Percentiles rank a stretch among this genome's conserved stretches.
phyloP scores from a whole-genome alignment of 768 basidiomycete genomes.

The Naganishia friedmannii region DNA sequence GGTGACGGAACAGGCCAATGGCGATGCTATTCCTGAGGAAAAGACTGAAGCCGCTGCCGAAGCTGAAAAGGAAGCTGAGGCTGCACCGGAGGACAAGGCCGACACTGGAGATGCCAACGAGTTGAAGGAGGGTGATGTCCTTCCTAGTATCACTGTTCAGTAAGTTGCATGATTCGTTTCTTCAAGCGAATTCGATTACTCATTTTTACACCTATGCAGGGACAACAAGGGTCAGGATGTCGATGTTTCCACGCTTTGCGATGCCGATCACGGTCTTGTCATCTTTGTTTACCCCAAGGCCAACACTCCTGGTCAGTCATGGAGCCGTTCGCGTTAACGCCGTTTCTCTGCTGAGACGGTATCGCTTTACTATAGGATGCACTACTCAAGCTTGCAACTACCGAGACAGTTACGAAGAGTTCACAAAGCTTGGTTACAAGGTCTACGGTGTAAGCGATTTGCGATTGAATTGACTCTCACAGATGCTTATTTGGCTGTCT shows the following conservation, averaged over 20 bases:
- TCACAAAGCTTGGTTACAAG: slow-evolving; percentile 64
- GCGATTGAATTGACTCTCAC: neutral
- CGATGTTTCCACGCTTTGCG: slow-evolving; percentile 63
- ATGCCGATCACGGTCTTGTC: slow-evolving; percentile 68
- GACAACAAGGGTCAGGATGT: slow-evolving; percentile 81
- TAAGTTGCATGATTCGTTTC: slow-evolving; percentile 5
- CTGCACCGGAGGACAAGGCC: slow-evolving; percentile 40
- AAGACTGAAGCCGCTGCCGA: slow-evolving; percentile 35
- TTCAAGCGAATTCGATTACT: neutral
- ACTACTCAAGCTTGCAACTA: slow-evolving; percentile 90
- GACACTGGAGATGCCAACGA: slow-evolving; percentile 37
- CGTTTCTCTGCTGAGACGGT: slow-evolving; percentile 6
- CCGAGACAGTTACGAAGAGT: slow-evolving; percentile 76
- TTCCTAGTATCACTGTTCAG: slow-evolving; percentile 73
- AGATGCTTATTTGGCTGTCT: neutral
- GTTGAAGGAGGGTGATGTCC: slow-evolving; percentile 69
- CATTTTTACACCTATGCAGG: slow-evolving; percentile 12
- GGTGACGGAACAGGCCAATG: slow-evolving; percentile 5
- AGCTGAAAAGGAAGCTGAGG: slow-evolving; percentile 40
- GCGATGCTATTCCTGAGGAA: slow-evolving; percentile 36
- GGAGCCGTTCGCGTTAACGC: neutral
- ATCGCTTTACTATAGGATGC: slow-evolving; percentile 67
- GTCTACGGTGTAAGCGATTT: slow-evolving; percentile 66
- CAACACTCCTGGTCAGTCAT: slow-evolving; percentile 37
- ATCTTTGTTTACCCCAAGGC: slow-evolving; percentile 56